Percentiles rank a stretch among this genome's conserved stretches.
phyloP scores from a whole-genome alignment of 108 stramenopile species.

The Skeletonema menzelii region DNA sequence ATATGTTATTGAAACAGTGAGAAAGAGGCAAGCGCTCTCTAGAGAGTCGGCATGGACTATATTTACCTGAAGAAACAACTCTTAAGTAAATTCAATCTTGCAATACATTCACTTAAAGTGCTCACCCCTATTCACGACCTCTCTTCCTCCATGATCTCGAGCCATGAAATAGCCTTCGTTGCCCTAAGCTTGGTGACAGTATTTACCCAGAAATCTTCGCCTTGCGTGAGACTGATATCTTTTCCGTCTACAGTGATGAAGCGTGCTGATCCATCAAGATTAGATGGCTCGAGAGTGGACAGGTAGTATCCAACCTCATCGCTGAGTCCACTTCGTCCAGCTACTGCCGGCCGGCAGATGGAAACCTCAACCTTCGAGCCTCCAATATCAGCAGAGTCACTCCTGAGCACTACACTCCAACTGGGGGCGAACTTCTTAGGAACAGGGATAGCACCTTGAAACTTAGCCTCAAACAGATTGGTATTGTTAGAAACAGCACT shows the following conservation, averaged over 20 bases:
- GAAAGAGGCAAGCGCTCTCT: too few relatives aligned
- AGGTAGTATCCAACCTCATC: constrained; percentile 59
- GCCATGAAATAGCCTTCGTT: constrained; percentile 60
- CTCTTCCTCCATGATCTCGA: constrained; percentile 6
- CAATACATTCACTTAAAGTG: background rate
- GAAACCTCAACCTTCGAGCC: constrained; percentile 70
- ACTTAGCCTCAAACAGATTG: constrained; percentile 70
- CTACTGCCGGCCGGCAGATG: constrained; percentile 79
- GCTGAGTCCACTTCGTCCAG: constrained; percentile 61
- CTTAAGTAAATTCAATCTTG: background rate
- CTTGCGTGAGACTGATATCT: constrained; percentile 57
- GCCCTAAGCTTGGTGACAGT: constrained; percentile 60
- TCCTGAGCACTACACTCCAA: constrained; percentile 67
- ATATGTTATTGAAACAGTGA: too few relatives aligned
- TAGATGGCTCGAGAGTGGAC: constrained; percentile 64
- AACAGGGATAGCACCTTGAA: constrained; percentile 82
- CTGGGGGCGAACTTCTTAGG: constrained; percentile 71
- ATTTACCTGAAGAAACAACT: too few relatives aligned
- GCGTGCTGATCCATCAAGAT: constrained; percentile 21
- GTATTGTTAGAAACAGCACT: constrained; percentile 74
- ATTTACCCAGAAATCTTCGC: constrained; percentile 73
- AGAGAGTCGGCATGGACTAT: too few relatives aligned
- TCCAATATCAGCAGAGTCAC: constrained; percentile 75
- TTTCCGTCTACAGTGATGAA: constrained; percentile 61
- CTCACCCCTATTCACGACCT: too few relatives aligned